phyloP scores from a whole-genome alignment of 208 protist genomes.

The Acanthamoeba castellanii region DNA sequence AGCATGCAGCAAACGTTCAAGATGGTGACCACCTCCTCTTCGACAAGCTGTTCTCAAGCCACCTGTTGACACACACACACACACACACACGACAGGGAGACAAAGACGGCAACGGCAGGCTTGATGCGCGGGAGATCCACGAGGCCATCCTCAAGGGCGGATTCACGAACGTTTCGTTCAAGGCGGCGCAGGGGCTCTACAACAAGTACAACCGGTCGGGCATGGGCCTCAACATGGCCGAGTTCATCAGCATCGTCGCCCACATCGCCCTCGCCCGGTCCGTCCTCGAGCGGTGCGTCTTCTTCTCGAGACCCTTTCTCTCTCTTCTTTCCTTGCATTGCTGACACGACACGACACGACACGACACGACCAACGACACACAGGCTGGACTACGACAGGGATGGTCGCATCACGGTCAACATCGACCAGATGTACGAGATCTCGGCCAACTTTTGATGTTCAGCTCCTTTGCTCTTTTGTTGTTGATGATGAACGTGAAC shows the following conservation, averaged over 20 bases:
- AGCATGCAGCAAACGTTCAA: constrained; percentile 72
- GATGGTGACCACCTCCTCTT: neutral
- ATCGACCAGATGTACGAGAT: constrained; percentile 55
- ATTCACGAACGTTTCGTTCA: constrained; percentile 43
- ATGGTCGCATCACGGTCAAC: constrained; percentile 56
- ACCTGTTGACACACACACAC: neutral
- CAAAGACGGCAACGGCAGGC: constrained; percentile 57
- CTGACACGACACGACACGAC: neutral
- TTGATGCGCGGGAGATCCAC: constrained; percentile 69
- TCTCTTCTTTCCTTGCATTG: neutral
- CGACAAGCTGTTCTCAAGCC: neutral
- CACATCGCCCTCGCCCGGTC: constrained; percentile 36
- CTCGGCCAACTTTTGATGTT: constrained; percentile 55
- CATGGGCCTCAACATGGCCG: constrained; percentile 59
- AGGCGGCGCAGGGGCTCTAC: constrained; percentile 1
- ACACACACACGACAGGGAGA: constrained; percentile 4
- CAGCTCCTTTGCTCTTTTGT: too few species aligned
- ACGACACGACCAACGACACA: neutral
- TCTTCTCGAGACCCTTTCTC: too few species aligned
- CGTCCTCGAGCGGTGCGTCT: constrained; percentile 19
- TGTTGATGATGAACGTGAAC: too few species aligned
- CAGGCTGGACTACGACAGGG: constrained; percentile 39
- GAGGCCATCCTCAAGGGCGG: constrained; percentile 35
- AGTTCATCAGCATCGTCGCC: constrained; percentile 35
- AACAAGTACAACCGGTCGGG: constrained; percentile 65